Conservation (phyloP, 2,329 filamentous ascomycete species). For the Pseudovirgaria hyperparasitica region DNA sequence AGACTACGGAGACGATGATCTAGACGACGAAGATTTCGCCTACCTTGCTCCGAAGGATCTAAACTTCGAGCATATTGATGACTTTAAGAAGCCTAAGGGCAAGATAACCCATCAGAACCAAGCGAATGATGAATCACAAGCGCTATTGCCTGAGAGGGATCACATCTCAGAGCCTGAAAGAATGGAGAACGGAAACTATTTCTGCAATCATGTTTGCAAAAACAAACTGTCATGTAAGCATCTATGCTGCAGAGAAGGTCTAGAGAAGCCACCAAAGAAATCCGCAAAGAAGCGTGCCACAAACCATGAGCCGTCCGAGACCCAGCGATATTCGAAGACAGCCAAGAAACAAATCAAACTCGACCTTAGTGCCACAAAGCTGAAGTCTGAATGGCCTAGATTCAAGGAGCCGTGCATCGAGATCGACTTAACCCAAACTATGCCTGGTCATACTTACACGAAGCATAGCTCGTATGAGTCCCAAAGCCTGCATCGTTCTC, state of each 20-base stretch:
- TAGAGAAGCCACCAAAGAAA: conserved; percentile 48
- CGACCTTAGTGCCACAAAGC: conserved; percentile 14
- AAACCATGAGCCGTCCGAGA: conserved; percentile 5
- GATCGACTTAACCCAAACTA: conserved; percentile 12
- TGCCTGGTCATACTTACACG: conserved; percentile 17
- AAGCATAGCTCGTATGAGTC: conserved; percentile 10
- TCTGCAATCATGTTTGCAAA: conserved; percentile 59
- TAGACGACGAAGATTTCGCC: conserved; percentile 42
- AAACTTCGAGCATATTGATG: conserved; percentile 40
- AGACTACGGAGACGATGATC: conserved; percentile 39
- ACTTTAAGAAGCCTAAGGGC: conserved; percentile 18
- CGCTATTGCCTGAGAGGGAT: conserved; percentile 1
- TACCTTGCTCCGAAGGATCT: conserved; percentile 24
- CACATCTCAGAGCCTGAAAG: conserved; percentile 35
- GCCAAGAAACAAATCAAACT: conserved; percentile 16
- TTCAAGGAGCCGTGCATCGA: background rate
- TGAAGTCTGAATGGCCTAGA: conserved; percentile 6
- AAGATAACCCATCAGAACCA: conserved; percentile 6
- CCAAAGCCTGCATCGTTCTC: conserved; percentile 13
- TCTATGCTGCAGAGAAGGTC: conserved; percentile 57
- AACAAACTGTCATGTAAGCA: conserved; percentile 54
- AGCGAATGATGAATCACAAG: background rate
- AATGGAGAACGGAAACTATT: conserved; percentile 59
- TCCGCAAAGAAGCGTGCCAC: conserved; percentile 13
- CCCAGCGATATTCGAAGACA: conserved; percentile 2